phyloP scores from a whole-genome alignment of 2,329 filamentous ascomycete genomes.

The Aurifilum marmelostoma region DNA sequence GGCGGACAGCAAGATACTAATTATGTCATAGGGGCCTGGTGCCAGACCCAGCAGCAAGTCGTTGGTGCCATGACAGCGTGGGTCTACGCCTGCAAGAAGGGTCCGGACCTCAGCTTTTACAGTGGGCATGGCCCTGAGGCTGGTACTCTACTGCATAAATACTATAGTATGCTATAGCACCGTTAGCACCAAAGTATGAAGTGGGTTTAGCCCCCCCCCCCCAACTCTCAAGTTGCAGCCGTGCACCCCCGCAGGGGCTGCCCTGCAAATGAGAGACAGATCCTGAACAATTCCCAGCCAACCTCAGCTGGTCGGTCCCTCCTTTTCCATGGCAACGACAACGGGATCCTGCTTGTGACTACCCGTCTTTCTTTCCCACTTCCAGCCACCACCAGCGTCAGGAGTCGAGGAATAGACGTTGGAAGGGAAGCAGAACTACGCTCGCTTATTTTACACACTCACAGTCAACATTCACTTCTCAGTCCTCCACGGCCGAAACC shows the following conservation, averaged over 20 bases:
- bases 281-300: conserved; percentile 6
- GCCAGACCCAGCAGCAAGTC: background rate
- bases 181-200: background rate
- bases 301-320: background rate
- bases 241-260: background rate
- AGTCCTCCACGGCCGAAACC: conserved; percentile 1
- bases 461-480: background rate
- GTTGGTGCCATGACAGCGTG: conserved; percentile 1
- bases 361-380: conserved; percentile 15
- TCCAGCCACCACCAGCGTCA: conserved; percentile 22
- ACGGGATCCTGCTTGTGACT: conserved; percentile 11
- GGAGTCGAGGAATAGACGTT: conserved; percentile 16
- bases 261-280: conserved; percentile 4
- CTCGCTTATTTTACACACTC: background rate
- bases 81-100: background rate
- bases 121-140: background rate
- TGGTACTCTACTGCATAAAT: background rate
- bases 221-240: background rate
- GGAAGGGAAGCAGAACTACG: conserved; percentile 4
- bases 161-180: background rate
- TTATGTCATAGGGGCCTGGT: too few relatives aligned
- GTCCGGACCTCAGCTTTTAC: conserved; percentile 4
- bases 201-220: background rate
- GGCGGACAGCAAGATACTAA: background rate
- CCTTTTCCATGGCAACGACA: conserved; percentile 27